Percentiles rank a stretch among this genome's conserved stretches.
Conservation (phyloP, 1,139 yeast genomes). For the Meyerozyma sp. region DNA sequence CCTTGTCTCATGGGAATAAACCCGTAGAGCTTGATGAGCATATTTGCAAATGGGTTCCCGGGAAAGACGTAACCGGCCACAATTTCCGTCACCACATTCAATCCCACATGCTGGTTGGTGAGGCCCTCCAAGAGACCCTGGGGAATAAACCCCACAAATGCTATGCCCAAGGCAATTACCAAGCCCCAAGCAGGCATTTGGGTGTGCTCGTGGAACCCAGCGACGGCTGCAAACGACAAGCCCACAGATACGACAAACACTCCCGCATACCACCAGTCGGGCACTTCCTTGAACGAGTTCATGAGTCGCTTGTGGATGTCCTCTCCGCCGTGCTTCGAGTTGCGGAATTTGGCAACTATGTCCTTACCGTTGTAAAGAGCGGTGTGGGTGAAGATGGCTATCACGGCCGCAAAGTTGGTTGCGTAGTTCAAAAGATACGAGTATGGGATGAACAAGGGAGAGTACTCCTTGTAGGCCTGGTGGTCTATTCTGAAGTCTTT, state of each 20-base stretch:
- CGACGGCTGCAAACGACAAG: conserved; percentile 26
- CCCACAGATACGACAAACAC: conserved; percentile 25
- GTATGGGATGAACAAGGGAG: conserved; percentile 34
- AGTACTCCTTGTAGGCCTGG: conserved; percentile 23
- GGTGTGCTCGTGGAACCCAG: conserved; percentile 16
- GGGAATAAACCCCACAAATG: conserved; percentile 28
- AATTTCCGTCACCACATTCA: conserved; percentile 29
- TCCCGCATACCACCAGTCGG: conserved; percentile 34
- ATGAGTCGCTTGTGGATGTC: conserved; percentile 37
- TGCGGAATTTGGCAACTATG: conserved; percentile 20
- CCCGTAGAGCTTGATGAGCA: conserved; percentile 29
- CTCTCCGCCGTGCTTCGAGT: conserved; percentile 24
- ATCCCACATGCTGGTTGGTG: conserved; percentile 35
- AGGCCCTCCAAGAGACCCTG: conserved; percentile 33
- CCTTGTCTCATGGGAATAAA: conserved; percentile 21
- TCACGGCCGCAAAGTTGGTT: conserved; percentile 36
- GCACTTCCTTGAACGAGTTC: conserved; percentile 31
- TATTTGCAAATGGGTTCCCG: conserved; percentile 29
- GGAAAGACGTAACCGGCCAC: conserved; percentile 30
- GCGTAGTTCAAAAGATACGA: conserved; percentile 35
- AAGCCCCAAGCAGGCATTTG: conserved; percentile 33
- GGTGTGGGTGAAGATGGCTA: conserved; percentile 34
- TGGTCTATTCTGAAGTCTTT: conserved; percentile 12
- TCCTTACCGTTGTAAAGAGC: conserved; percentile 34
- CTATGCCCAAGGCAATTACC: conserved; percentile 24